These are phyloP conservation scores for Curvularia hawaiiensis DNA, from an alignment of 2,329 filamentous ascomycete genomes.

Conservation along the genomic window DNA sequence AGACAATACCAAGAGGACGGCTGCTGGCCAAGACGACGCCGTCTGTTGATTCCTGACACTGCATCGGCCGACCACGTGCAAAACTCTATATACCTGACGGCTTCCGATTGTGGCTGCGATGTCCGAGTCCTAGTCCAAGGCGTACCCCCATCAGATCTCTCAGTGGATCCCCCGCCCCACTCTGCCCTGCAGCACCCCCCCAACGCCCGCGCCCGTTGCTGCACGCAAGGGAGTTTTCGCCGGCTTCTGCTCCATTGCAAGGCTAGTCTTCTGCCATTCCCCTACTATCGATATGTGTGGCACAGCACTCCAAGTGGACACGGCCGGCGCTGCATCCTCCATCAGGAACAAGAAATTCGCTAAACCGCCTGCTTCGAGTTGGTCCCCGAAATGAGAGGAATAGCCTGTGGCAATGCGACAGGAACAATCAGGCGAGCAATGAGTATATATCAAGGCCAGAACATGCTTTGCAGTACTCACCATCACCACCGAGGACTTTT, in stretches of 20 bases:
- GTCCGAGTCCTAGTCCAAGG: neutral
- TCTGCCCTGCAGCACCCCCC: conserved; percentile 6
- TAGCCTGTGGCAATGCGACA: conserved; percentile 6
- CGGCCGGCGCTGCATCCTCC: conserved; percentile 8
- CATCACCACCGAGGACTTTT: conserved; percentile 1
- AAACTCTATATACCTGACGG: conserved; percentile 1
- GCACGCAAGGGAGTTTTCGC: neutral
- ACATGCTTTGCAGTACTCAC: neutral
- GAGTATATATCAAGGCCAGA: conserved; percentile 9
- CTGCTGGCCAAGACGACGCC: conserved; percentile 1
- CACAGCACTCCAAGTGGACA: conserved; percentile 5
- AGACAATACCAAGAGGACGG: conserved; percentile 5
- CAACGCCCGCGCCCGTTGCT: conserved; percentile 5
- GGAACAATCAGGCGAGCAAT: conserved; percentile 2
- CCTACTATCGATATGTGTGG: conserved; percentile 2
- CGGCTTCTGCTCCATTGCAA: conserved; percentile 10
- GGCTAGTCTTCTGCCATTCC: conserved; percentile 2
- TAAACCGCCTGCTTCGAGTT: conserved; percentile 7
- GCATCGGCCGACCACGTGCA: neutral
- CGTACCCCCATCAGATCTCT: neutral
- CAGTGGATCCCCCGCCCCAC: conserved; percentile 8
- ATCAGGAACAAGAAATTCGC: conserved; percentile 1
- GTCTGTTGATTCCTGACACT: neutral
- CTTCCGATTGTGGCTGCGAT: neutral
- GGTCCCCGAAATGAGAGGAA: conserved; percentile 9